Evolutionary conservation across 495 filamentous ascomycete species (phyloP), one percentile per base, ranked within the genome.

Genomic region (Penicillium turbatum): DNA sequence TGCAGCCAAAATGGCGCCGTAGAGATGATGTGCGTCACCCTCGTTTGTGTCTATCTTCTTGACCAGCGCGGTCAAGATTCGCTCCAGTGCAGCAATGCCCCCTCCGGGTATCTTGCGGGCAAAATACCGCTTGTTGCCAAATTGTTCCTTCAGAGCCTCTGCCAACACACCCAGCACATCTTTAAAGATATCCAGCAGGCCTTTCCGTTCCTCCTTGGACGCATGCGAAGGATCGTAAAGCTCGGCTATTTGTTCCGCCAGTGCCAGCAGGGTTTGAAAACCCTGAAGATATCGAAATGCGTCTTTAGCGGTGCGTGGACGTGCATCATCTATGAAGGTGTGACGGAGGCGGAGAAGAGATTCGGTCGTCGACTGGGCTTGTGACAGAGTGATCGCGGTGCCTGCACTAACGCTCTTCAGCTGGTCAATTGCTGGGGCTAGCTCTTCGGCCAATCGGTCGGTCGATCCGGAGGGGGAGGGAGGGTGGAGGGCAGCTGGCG

Each of bases 91-190:
- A 50, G 80, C 73, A 84, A 87, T 89, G 8, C 90, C 90, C 48
- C 86, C 86, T n/a, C 82, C 82, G 15, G 84, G 73, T 24, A 92
- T 81, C 51, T 81, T 79, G 54, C 81, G 82, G 45, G 82, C 79
- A 69, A 97, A 97, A 68, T 92, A 96, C 53, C 86, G 82, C 55
- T 84, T 78, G 71, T 97, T 98, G 11, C 91, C 92, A 52, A 84
- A 79, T 70, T 97, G 91, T 15, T 84, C 83, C 41, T 83, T 82
- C 61, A 97, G 80, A 24, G 85, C 83, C 45, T 90, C 86, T 1
- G 87, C 84, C 36, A 97, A 64, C 12, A 90, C 81, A 48, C 79
- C 79, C 36, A 97, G 76, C 10, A 83, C 71, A 47, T 80, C 81
- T 68, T 88, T 86, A 36, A 89, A 71, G 21, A 96, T 72, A 24